Percentiles rank a stretch among this genome's conserved stretches.
These are phyloP conservation scores for Xeromyces bisporus DNA, from an alignment of 495 filamentous ascomycete genomes.

Conservation along the genomic window DNA sequence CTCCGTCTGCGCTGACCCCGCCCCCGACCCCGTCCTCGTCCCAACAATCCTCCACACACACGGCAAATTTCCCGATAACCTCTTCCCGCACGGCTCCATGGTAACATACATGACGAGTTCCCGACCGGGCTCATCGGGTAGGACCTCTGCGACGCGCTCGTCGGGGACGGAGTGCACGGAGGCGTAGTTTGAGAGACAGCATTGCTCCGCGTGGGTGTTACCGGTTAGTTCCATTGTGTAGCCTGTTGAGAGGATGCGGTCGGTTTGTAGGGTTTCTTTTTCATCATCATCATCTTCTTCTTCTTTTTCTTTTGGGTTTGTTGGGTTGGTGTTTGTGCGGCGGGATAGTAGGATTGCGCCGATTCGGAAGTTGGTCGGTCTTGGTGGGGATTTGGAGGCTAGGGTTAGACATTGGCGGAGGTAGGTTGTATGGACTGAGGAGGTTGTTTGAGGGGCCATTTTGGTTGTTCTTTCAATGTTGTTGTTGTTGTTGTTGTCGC, in stretches of 20 bases:
- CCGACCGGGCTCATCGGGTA: constrained; percentile 27
- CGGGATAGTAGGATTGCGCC: constrained; percentile 63
- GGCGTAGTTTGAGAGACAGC: constrained; percentile 66
- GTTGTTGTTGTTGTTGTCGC: not conserved
- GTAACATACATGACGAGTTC: constrained; percentile 69
- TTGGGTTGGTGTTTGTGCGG: not conserved
- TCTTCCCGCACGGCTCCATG: constrained; percentile 77
- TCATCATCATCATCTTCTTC: constrained; percentile 10
- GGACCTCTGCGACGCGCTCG: constrained; percentile 34
- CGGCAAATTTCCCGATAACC: constrained; percentile 63
- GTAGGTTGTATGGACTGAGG: constrained; percentile 39
- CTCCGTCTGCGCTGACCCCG: not conserved
- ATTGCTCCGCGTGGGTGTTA: constrained; percentile 94
- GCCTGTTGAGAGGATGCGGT: constrained; percentile 56
- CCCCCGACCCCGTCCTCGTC: constrained; percentile 16
- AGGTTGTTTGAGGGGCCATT: constrained; percentile 8
- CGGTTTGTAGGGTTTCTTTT: constrained; percentile 22
- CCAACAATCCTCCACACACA: constrained; percentile 69
- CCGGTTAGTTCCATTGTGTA: constrained; percentile 82
- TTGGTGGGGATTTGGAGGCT: constrained; percentile 61
- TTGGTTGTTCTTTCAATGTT: not conserved
- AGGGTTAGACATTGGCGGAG: constrained; percentile 58
- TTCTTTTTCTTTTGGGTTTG: too few relatives aligned
- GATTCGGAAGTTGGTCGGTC: constrained; percentile 83
- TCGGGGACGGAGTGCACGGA: constrained; percentile 32